These are phyloP conservation scores for Lachancea fermentati DNA, from an alignment of 805 yeast genomes.

Conservation along the genomic window DNA sequence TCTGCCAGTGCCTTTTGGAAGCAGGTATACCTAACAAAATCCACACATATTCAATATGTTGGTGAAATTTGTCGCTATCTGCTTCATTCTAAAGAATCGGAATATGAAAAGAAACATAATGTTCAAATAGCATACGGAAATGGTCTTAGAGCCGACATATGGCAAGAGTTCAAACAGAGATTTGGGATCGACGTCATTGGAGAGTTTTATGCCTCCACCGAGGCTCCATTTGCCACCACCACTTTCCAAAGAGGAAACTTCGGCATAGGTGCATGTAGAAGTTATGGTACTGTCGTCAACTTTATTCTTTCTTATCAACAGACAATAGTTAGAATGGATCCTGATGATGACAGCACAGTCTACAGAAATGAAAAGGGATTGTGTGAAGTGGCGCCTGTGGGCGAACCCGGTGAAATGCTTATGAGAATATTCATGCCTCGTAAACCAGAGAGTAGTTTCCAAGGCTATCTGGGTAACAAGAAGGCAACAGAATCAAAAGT, in stretches of 20 bases:
- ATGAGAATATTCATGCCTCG: slow-evolving; percentile 64
- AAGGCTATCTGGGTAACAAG: slow-evolving; percentile 81
- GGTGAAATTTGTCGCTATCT: slow-evolving; percentile 93
- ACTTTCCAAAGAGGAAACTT: slow-evolving; percentile 68
- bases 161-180: slow-evolving; percentile 73
- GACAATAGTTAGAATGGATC: slow-evolving; percentile 66
- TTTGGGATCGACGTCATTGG: slow-evolving; percentile 74
- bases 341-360: slow-evolving; percentile 66
- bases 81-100: slow-evolving; percentile 56
- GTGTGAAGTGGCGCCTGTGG: slow-evolving; percentile 45
- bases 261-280: slow-evolving; percentile 87
- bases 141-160: slow-evolving; percentile 83
- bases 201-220: slow-evolving; percentile 92
- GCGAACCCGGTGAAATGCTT: slow-evolving; percentile 83
- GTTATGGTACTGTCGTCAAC: slow-evolving; percentile 59
- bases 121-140: slow-evolving; percentile 80
- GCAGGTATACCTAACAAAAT: slow-evolving; percentile 62
- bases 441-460: slow-evolving; percentile 71
- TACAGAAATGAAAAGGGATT: slow-evolving; percentile 67
- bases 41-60: slow-evolving; percentile 86
- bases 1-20: slow-evolving; percentile 86
- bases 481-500: slow-evolving; percentile 76
- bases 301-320: slow-evolving; percentile 48
- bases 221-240: slow-evolving; percentile 84
- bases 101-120: slow-evolving; percentile 56